A percentile compares a stretch with the other conserved stretches of the same genome.
These are phyloP conservation scores for Maudiozyma humilis DNA, from an alignment of 1,139 yeast species.

Conservation along the genomic window DNA sequence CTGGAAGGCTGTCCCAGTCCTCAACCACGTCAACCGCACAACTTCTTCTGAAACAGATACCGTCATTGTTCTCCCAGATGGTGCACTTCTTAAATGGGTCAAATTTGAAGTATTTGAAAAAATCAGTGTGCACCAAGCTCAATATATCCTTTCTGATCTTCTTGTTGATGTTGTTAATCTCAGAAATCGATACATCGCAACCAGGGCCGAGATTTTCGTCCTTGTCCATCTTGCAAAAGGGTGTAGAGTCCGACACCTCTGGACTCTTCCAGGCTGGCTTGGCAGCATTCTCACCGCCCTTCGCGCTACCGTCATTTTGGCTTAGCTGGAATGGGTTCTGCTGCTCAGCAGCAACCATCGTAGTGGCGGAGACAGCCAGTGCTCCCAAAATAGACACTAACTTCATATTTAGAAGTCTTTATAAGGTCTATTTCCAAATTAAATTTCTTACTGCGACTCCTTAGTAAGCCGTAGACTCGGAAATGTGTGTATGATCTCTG, in stretches of 20 bases:
- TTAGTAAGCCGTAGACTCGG: not conserved
- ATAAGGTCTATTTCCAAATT: no score
- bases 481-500: no score
- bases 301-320: not conserved
- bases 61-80: conserved; percentile 72
- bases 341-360: not conserved
- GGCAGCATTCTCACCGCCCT: not conserved
- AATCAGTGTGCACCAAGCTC: conserved; percentile 55
- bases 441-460: no score
- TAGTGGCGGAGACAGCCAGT: not conserved
- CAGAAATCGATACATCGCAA: conserved; percentile 46
- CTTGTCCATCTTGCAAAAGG: conserved; percentile 32
- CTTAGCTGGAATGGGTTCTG: not conserved
- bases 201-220: conserved; percentile 32
- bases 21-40: conserved; percentile 83
- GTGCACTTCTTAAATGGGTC: conserved; percentile 84
- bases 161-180: conserved; percentile 44
- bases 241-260: conserved; percentile 11
- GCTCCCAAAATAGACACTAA: not conserved
- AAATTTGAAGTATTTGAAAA: conserved; percentile 79
- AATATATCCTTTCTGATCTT: conserved; percentile 47
- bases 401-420: not conserved
- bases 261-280: conserved; percentile 1
- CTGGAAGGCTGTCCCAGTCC: conserved; percentile 61
- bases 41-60: conserved; percentile 81